Evolutionary conservation across 352 stramenopile genomes (phyloP), one percentile per base, ranked within the genome.

Genomic region (Blastocystis sp.): DNA sequence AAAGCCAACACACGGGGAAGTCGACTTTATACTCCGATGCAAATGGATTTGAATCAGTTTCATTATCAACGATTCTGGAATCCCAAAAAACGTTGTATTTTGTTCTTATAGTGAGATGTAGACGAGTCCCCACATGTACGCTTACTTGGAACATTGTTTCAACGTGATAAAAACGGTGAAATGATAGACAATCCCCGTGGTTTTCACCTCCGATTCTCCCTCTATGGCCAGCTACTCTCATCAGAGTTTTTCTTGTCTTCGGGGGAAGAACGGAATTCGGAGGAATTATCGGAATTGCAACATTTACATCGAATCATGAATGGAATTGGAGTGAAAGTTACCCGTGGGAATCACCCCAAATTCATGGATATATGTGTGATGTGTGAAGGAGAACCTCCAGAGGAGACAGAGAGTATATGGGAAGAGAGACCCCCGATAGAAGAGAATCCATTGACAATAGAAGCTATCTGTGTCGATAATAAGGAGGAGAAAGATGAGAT

Each of bases 401-500:
- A 75, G 62, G 42, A 9, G 7, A 44, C 48, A 42, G 33, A 17
- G 27, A 33, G 22, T 33, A 42, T 30, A n/a, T 81, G 37, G 44
- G 70, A 19, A 48, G 40, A 48, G 70, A 81, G 0, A 37, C 37
- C 30, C 35, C n/a, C 17, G 3, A 7, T 5, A 9, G 33, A 19
- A 62, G 24, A 17, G 73, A n/a, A 0, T 30, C 15, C n/a, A 37
- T 6, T 84, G 1, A 64, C 59, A 30, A 15, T 69, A 1, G 53
- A 84, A 33, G 9, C 19, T 48, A 13, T 84, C 6, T 35, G 22
- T 19, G 27, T 68, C 19, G 33, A 53, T 11, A 13, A 66, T 3
- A 7, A 37, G 40, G 27, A n/a, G 11, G 73, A 84, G 73, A 33
- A 19, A 9, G 73, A 84, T 27, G 53, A 84, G n/a, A 35, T 84